Evolutionary conservation across 2,329 filamentous ascomycete genomes (phyloP).

Genomic region (Penicillium sp.): DNA sequence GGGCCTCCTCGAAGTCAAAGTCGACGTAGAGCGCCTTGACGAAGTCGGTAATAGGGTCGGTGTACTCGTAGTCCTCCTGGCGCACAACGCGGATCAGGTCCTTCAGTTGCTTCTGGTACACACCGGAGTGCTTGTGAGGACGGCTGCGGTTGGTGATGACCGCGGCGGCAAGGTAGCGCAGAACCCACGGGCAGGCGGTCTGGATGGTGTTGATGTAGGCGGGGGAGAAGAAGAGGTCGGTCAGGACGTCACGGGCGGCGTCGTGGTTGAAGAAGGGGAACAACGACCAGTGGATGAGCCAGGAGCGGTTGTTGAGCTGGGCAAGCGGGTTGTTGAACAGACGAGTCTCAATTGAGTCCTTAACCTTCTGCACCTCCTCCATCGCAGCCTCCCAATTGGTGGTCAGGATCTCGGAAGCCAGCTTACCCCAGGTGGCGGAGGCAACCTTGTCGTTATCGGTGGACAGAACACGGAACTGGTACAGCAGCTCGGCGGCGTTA

Average conservation of each 20-base stretch:
- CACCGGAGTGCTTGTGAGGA: constrained; percentile 71
- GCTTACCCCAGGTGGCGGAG: constrained; percentile 94
- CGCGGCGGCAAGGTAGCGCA: constrained; percentile 88
- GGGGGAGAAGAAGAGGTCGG: constrained; percentile 95
- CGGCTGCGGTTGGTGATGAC: constrained; percentile 91
- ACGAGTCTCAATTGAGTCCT: constrained; percentile 88
- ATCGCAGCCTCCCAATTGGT: constrained; percentile 93
- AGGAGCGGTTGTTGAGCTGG: constrained; percentile 93
- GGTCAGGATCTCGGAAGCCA: constrained; percentile 91
- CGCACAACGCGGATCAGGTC: constrained; percentile 92
- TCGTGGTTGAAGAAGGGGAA: constrained; percentile 99
- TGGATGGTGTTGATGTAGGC: constrained; percentile 99
- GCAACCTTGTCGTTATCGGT: constrained; percentile 98
- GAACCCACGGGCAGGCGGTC: constrained; percentile 93
- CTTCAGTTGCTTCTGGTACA: constrained; percentile 98
- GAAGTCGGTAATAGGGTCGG: constrained; percentile 93
- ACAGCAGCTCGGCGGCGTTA: constrained; percentile 86
- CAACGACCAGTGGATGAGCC: constrained; percentile 96
- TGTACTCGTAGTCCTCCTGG: constrained; percentile 97
- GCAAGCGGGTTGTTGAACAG: constrained; percentile 95
- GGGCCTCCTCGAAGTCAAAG: constrained; percentile 97
- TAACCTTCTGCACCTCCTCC: constrained; percentile 86
- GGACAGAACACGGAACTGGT: constrained; percentile 96
- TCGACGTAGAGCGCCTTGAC: constrained; percentile 93
- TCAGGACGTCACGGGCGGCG: constrained; percentile 80